phyloP scores from a whole-genome alignment of 495 filamentous ascomycete genomes.

The Penicillium egyptiacum region DNA sequence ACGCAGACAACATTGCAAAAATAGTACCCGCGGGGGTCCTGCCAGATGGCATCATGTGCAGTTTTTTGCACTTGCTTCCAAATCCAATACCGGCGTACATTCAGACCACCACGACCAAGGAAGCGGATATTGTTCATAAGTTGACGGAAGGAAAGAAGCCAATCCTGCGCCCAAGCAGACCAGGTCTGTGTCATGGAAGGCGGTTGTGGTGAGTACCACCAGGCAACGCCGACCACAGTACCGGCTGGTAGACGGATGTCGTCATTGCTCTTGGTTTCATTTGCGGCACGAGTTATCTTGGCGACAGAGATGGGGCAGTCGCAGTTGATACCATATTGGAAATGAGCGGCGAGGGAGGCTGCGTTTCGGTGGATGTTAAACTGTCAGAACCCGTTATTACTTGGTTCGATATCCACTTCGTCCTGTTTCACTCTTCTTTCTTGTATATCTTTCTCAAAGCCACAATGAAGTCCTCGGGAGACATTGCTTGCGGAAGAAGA shows the following conservation, averaged over 20 bases:
- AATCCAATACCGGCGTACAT: slow-evolving; percentile 61
- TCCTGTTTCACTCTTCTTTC: neutral
- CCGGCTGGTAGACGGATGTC: slow-evolving; percentile 22
- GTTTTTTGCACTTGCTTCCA: slow-evolving; percentile 47
- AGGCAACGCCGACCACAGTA: slow-evolving; percentile 59
- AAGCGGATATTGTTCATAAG: slow-evolving; percentile 61
- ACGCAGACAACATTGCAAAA: slow-evolving; percentile 71
- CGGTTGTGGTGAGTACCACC: slow-evolving; percentile 59
- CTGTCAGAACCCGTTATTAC: slow-evolving; percentile 27
- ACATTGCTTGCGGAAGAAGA: neutral
- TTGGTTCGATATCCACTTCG: neutral
- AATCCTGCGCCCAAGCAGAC: slow-evolving; percentile 56
- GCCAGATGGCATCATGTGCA: slow-evolving; percentile 40
- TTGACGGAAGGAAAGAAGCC: slow-evolving; percentile 60
- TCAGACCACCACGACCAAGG: slow-evolving; percentile 61
- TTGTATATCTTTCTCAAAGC: neutral
- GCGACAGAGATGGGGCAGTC: slow-evolving; percentile 65
- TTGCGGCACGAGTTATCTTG: slow-evolving; percentile 35
- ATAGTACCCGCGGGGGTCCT: slow-evolving; percentile 57
- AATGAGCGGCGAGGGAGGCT: slow-evolving; percentile 61
- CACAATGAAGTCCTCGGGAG: neutral
- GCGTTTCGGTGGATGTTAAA: slow-evolving; percentile 59
- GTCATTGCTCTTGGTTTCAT: slow-evolving; percentile 17
- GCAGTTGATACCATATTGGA: slow-evolving; percentile 58
- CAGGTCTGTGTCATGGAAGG: slow-evolving; percentile 45